phyloP scores from a whole-genome alignment of 1,139 yeast species.

The Scheffersomyces segobiensis region DNA sequence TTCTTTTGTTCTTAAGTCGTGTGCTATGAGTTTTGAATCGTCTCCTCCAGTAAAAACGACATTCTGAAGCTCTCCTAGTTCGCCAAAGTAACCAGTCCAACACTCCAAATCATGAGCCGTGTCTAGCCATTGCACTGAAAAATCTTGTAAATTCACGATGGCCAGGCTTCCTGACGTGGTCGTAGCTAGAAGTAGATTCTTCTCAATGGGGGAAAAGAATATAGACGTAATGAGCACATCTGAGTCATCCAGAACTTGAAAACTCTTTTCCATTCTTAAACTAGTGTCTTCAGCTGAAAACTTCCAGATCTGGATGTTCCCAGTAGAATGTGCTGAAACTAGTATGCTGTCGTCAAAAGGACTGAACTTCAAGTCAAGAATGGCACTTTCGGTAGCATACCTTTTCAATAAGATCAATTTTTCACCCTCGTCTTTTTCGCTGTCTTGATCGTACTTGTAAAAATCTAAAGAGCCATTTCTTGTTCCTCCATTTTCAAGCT shows the following conservation, averaged over 20 bases:
- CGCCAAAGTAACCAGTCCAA: slow-evolving; percentile 85
- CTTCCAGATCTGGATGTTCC: slow-evolving; percentile 67
- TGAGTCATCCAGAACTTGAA: slow-evolving; percentile 37
- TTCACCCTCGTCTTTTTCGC: slow-evolving; percentile 9
- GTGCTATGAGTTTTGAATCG: slow-evolving; percentile 74
- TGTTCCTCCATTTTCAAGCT: slow-evolving; percentile 56
- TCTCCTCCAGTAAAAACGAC: slow-evolving; percentile 91
- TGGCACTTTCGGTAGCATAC: slow-evolving; percentile 56
- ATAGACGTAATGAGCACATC: slow-evolving; percentile 64
- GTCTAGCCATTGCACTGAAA: slow-evolving; percentile 15
- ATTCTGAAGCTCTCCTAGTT: slow-evolving; percentile 48
- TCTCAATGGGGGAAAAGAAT: slow-evolving; percentile 50
- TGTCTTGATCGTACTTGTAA: slow-evolving; percentile 29
- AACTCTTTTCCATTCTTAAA: slow-evolving; percentile 8
- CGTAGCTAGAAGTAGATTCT: slow-evolving; percentile 45
- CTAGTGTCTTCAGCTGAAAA: slow-evolving; percentile 16
- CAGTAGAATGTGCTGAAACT: slow-evolving; percentile 78
- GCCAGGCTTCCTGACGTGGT: slow-evolving; percentile 59
- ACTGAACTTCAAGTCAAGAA: slow-evolving; percentile 70
- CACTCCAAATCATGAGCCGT: slow-evolving; percentile 70
- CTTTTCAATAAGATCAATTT: slow-evolving; percentile 23
- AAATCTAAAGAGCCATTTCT: slow-evolving; percentile 78
- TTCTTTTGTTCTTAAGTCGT: slow-evolving; percentile 56
- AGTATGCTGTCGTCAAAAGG: slow-evolving; percentile 52
- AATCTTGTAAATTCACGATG: slow-evolving; percentile 26